Conservation (phyloP, 169 alveolate genomes). For the Plasmodium inui region DNA sequence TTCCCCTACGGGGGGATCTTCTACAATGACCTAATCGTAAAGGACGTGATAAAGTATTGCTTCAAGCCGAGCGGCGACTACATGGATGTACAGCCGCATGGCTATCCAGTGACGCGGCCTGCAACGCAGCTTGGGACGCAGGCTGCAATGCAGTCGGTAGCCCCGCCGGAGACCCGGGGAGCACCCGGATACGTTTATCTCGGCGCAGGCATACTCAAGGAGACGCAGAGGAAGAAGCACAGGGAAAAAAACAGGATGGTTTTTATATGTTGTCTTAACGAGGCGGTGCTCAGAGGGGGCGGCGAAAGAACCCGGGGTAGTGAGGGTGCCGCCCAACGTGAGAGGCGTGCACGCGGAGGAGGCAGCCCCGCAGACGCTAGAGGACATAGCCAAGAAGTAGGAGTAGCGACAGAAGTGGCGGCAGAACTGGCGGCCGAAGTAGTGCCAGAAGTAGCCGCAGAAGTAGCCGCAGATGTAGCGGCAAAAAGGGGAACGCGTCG, state of each 20-base stretch:
- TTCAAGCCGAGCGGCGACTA: background rate
- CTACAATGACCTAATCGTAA: constrained; percentile 56
- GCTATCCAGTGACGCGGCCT: background rate
- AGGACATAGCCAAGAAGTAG: background rate
- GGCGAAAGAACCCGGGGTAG: background rate
- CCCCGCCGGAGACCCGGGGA: background rate
- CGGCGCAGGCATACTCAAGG: constrained; percentile 58
- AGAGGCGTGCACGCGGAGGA: background rate
- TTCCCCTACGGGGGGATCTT: constrained; percentile 67
- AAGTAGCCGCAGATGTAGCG: background rate
- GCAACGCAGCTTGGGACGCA: no score
- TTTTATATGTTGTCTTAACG: constrained; percentile 61
- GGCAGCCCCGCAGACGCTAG: background rate
- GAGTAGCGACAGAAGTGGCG: background rate
- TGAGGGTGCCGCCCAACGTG: background rate
- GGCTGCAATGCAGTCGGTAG: background rate
- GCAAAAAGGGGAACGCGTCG: background rate
- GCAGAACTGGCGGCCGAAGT: background rate
- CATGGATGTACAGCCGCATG: background rate
- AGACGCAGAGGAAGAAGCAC: constrained; percentile 22
- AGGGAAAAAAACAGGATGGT: constrained; percentile 68
- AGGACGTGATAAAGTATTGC: constrained; percentile 32
- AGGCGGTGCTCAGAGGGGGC: constrained; percentile 10
- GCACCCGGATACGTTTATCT: constrained; percentile 9
- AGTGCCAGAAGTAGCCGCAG: background rate